phyloP scores from a whole-genome alignment of 164 flowering plant species.

The Vitis cinerea region DNA sequence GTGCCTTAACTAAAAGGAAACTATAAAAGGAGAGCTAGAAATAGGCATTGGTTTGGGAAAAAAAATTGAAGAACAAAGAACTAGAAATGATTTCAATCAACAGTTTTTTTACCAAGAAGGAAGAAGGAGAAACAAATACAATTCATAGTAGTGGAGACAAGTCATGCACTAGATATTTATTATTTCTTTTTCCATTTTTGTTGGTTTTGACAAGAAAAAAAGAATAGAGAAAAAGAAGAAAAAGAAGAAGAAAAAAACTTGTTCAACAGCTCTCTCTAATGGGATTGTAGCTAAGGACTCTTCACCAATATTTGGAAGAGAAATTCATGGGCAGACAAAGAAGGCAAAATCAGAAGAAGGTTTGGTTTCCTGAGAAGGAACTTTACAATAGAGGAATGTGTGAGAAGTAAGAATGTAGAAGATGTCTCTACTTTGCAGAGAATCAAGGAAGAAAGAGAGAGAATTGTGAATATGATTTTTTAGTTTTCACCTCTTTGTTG shows the following conservation, averaged over 20 bases:
- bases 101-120: too few species aligned
- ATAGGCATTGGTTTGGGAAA: too few species aligned
- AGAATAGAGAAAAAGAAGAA: conserved; percentile 1
- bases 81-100: too few species aligned
- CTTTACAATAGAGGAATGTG: conserved; percentile 22
- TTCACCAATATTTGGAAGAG: conserved; percentile 31
- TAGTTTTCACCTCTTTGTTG: not conserved
- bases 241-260: conserved; percentile 27
- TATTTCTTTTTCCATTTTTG: too few species aligned
- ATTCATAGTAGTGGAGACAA: too few species aligned
- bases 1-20: too few species aligned
- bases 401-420: conserved; percentile 11
- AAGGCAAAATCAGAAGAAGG: conserved; percentile 8
- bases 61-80: too few species aligned
- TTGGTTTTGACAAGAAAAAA: not conserved
- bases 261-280: conserved; percentile 41
- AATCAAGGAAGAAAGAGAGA: conserved; percentile 4
- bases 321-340: conserved; percentile 8
- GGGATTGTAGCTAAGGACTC: conserved; percentile 22
- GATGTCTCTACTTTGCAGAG: conserved; percentile 15
- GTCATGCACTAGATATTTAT: too few species aligned
- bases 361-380: conserved; percentile 21
- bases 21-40: too few species aligned
- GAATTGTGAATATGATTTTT: not conserved
- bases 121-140: too few species aligned